phyloP scores from a whole-genome alignment of 441 rosid genomes.

The Geranium incanum region DNA sequence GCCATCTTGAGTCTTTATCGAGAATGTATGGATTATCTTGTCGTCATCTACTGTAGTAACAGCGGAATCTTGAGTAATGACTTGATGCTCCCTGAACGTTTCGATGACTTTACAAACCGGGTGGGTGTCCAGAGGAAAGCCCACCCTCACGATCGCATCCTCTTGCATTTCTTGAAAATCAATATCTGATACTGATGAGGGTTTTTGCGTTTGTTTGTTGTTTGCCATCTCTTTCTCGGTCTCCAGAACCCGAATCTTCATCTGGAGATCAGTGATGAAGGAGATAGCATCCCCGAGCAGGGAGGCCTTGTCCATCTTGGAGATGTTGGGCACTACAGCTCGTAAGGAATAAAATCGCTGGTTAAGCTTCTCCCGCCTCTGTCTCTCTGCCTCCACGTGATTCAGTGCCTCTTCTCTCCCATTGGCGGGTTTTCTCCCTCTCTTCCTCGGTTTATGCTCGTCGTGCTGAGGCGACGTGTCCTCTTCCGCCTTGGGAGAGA shows the following conservation, averaged over 20 bases:
- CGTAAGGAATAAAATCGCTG: conserved; percentile 63
- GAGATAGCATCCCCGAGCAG: conserved; percentile 62
- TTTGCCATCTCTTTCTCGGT: conserved; percentile 3
- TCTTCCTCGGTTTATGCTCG: conserved; percentile 63
- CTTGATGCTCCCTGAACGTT: conserved; percentile 56
- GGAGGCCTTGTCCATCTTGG: conserved; percentile 43
- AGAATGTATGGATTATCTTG: conserved; percentile 67
- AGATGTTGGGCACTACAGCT: conserved; percentile 67
- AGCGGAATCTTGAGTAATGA: conserved; percentile 44
- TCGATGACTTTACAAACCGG: conserved; percentile 55
- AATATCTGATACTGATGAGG: conserved; percentile 14
- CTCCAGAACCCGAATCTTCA: conserved; percentile 27
- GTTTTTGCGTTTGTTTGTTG: not conserved
- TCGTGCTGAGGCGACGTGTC: conserved; percentile 11
- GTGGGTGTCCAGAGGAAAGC: conserved; percentile 65
- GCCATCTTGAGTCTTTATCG: conserved; percentile 50
- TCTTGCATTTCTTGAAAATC: conserved; percentile 66
- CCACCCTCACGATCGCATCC: conserved; percentile 62
- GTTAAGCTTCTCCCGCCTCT: conserved; percentile 68
- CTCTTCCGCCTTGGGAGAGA: conserved; percentile 5
- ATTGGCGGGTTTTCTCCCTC: conserved; percentile 72
- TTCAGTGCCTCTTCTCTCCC: conserved; percentile 67
- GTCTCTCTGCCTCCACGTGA: conserved; percentile 70
- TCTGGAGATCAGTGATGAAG: conserved; percentile 57
- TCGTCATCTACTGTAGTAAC: conserved; percentile 49